Percentiles rank a stretch among this genome's conserved stretches.
Conservation (phyloP, 495 filamentous ascomycete species). For the Cercophora samala region DNA sequence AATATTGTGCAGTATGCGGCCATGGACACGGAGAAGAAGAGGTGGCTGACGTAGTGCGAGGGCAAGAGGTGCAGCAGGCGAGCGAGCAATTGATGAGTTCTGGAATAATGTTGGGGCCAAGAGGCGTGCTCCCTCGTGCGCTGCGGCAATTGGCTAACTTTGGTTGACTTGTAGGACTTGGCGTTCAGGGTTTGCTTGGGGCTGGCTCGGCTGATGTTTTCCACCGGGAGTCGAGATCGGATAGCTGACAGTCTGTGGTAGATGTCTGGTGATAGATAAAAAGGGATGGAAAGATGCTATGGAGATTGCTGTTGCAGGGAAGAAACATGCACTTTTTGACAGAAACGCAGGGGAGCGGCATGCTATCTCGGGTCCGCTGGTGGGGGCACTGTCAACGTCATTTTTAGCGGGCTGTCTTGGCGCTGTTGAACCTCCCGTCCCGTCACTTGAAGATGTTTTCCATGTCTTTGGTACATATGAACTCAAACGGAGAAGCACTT, state of each 20-base stretch:
- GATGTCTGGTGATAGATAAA: not conserved
- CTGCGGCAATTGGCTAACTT: not conserved
- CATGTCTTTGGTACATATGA: not conserved
- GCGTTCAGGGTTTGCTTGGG: not conserved
- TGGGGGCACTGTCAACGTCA: conserved; percentile 13
- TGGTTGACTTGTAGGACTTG: not conserved
- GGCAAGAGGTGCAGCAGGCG: too few relatives aligned
- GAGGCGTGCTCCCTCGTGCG: not conserved
- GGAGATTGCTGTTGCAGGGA: not conserved
- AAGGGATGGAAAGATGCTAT: not conserved
- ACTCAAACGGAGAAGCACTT: not conserved
- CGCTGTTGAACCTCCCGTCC: not conserved
- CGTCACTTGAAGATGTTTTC: too few relatives aligned
- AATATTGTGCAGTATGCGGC: conserved; percentile 12
- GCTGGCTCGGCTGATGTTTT: not conserved
- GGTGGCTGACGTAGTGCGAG: conserved; percentile 9
- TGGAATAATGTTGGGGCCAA: not conserved
- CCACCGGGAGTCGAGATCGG: not conserved
- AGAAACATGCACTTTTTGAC: not conserved
- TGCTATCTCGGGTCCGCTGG: not conserved
- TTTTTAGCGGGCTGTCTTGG: conserved; percentile 5
- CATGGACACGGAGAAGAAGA: conserved; percentile 16
- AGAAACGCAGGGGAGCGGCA: not conserved
- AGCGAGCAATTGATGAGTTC: not conserved
- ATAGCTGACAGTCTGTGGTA: not conserved